phyloP scores from a whole-genome alignment of 768 basidiomycete species.

The Plicaturopsis crispa region DNA sequence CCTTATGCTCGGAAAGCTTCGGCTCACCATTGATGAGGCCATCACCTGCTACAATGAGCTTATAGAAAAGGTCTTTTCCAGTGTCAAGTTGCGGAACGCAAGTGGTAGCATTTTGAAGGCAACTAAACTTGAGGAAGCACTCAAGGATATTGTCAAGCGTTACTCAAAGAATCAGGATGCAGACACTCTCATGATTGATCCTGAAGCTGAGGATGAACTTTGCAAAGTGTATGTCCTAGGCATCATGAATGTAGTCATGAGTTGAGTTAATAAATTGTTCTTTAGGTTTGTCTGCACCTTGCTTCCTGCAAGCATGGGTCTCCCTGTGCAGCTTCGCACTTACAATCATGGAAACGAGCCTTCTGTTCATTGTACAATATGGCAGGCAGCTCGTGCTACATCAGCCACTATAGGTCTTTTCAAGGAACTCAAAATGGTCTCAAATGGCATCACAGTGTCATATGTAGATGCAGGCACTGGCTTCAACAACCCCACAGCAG shows the following conservation, averaged over 20 bases:
- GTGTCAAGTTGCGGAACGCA: neutral
- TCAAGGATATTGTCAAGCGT: neutral
- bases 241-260: neutral
- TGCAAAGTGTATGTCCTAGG: neutral
- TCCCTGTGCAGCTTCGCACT: too few relatives aligned
- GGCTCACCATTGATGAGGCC: neutral
- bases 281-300: conserved; percentile 2
- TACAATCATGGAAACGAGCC: too few relatives aligned
- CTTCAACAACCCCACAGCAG: neutral
- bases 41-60: too few relatives aligned
- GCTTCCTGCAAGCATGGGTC: neutral
- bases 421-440: too few relatives aligned
- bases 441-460: too few relatives aligned
- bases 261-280: neutral
- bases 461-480: neutral
- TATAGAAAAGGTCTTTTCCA: too few relatives aligned
- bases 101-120: neutral
- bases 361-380: conserved; percentile 1
- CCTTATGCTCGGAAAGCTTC: neutral
- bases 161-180: neutral
- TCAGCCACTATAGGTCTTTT: too few relatives aligned
- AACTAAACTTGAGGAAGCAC: neutral
- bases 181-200: neutral
- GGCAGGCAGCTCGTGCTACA: conserved; percentile 1
- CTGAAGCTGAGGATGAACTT: neutral